Evolutionary conservation across 2,329 filamentous ascomycete genomes (phyloP).

Genomic region (Xylaria sp.): DNA sequence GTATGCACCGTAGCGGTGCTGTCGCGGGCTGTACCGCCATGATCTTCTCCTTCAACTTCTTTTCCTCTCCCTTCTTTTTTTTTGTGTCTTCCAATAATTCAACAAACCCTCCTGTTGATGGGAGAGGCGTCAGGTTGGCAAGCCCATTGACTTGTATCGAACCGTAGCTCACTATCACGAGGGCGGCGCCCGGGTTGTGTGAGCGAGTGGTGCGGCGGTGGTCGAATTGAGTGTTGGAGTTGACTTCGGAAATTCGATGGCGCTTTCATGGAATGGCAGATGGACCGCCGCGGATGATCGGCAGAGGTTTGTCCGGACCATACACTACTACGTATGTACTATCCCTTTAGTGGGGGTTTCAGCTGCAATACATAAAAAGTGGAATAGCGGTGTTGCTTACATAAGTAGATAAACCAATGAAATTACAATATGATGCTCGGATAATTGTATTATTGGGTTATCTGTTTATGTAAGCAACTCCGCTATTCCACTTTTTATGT

Average conservation of each 20-base stretch:
- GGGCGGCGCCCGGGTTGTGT: neutral
- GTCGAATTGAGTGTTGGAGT: neutral
- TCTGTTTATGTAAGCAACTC: too few species aligned
- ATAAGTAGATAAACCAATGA: too few species aligned
- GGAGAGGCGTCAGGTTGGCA: neutral
- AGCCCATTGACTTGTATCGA: neutral
- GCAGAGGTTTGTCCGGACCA: conserved; percentile 17
- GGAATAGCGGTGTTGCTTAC: too few species aligned
- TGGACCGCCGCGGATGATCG: conserved; percentile 4
- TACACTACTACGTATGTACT: neutral
- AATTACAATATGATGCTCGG: too few species aligned
- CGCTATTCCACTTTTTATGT: too few species aligned
- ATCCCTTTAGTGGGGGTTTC: too few species aligned
- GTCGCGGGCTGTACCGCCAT: conserved; percentile 21
- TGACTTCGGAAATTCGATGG: conserved; percentile 1
- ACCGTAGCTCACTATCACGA: neutral
- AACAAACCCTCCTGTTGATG: neutral
- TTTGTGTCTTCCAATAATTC: neutral
- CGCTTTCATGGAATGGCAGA: neutral
- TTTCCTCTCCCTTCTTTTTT: neutral
- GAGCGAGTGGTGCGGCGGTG: neutral
- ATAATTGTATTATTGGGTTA: too few species aligned
- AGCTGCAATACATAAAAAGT: too few species aligned
- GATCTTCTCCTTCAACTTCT: neutral
- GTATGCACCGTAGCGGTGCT: conserved; percentile 25